Conservation (phyloP, 2,329 filamentous ascomycete species). For the Madurella fahalii region DNA sequence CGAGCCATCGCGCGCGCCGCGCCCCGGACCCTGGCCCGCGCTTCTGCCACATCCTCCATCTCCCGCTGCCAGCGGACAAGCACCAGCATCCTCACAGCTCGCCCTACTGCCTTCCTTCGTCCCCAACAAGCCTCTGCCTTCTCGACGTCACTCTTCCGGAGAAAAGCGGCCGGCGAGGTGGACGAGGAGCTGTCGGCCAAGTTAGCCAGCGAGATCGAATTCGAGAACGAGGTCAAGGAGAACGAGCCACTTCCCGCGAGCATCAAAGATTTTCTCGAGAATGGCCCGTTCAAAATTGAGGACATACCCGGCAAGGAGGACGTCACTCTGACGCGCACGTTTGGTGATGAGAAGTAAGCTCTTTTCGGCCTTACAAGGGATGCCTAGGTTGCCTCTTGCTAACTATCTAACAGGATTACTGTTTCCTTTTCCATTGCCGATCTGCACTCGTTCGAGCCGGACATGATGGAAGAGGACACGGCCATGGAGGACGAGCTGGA, state of each 20-base stretch:
- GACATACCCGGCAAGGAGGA: constrained; percentile 84
- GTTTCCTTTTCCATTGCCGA: constrained; percentile 83
- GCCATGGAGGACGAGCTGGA: constrained; percentile 49
- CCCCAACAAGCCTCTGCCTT: constrained; percentile 45
- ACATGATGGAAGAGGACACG: constrained; percentile 53
- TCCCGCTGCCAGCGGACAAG: constrained; percentile 45
- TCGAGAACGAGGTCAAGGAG: constrained; percentile 78
- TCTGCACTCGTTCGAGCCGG: constrained; percentile 62
- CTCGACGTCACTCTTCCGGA: constrained; percentile 45
- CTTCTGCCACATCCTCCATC: constrained; percentile 49
- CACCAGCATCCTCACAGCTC: constrained; percentile 46
- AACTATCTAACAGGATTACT: constrained; percentile 43
- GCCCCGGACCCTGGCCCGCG: constrained; percentile 59
- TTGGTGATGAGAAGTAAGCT: constrained; percentile 80
- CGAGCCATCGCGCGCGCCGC: constrained; percentile 62
- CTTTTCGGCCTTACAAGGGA: not conserved
- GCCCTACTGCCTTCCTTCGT: constrained; percentile 37
- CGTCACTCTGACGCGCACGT: constrained; percentile 75
- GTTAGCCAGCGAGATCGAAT: constrained; percentile 75
- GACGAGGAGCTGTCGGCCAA: constrained; percentile 82
- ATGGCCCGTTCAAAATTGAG: constrained; percentile 75
- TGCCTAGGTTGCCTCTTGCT: not conserved
- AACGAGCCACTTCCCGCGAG: constrained; percentile 68
- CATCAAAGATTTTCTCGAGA: constrained; percentile 84
- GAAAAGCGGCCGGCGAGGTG: constrained; percentile 45